phyloP scores from a whole-genome alignment of 495 filamentous ascomycete genomes.

The Pseudoneurospora amorphoporcata region DNA sequence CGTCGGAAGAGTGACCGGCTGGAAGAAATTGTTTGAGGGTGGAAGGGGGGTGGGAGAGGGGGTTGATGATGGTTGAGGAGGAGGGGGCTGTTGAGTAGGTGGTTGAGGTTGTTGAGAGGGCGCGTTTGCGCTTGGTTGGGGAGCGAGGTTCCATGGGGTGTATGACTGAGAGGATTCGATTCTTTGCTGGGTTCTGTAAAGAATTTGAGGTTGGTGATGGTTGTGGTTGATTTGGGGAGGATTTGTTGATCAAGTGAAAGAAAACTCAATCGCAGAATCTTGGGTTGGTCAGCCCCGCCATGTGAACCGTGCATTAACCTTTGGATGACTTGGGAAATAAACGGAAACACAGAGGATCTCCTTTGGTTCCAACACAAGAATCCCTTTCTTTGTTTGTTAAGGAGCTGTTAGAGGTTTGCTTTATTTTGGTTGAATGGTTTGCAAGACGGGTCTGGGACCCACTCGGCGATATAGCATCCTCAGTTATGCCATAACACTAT shows the following conservation, averaged over 20 bases:
- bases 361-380: not conserved
- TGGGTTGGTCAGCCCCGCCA: not conserved
- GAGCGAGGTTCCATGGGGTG: not conserved
- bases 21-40: constrained; percentile 30
- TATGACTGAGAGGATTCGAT: not conserved
- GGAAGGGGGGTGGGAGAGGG: constrained; percentile 31
- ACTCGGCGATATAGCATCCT: not conserved
- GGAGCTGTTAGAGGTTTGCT: not conserved
- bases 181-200: not conserved
- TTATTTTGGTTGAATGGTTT: not conserved
- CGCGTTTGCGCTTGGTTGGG: constrained; percentile 17
- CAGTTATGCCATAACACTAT: not conserved
- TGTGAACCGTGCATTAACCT: not conserved
- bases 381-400: not conserved
- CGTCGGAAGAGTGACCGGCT: constrained; percentile 25
- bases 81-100: constrained; percentile 4
- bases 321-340: not conserved
- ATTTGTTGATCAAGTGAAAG: not conserved
- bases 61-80: constrained; percentile 33
- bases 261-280: not conserved
- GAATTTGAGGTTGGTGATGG: not conserved
- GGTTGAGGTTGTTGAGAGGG: not conserved
- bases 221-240: not conserved
- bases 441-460: not conserved
- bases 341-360: not conserved